Evolutionary conservation across 108 stramenopile species (phyloP).

Genomic region (Discostella stelligeroides): DNA sequence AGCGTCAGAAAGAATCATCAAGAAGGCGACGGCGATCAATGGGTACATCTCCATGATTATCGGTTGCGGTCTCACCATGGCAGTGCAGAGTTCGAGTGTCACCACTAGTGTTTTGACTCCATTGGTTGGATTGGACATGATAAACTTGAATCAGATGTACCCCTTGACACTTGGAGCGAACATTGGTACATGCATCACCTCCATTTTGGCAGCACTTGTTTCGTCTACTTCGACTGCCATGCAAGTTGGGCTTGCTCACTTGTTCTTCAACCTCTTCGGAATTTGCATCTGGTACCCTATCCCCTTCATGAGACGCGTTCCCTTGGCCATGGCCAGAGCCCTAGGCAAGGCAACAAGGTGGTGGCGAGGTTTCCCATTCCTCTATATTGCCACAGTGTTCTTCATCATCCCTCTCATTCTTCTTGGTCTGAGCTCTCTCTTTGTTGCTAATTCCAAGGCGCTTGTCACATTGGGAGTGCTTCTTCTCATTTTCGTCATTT

Average conservation of each 20-base stretch:
- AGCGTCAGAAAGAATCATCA: slow-evolving; percentile 2
- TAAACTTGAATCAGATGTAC: slow-evolving; percentile 75
- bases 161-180: slow-evolving; percentile 90
- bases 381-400: slow-evolving; percentile 78
- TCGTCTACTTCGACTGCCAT: slow-evolving; percentile 60
- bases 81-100: slow-evolving; percentile 83
- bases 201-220: slow-evolving; percentile 70
- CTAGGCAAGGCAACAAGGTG: slow-evolving; percentile 68
- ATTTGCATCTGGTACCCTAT: slow-evolving; percentile 86
- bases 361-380: slow-evolving; percentile 61
- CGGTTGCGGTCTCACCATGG: slow-evolving; percentile 78
- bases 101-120: slow-evolving; percentile 85
- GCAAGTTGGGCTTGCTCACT: slow-evolving; percentile 78
- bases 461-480: slow-evolving; percentile 70
- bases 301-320: slow-evolving; percentile 75
- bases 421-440: slow-evolving; percentile 64
- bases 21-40: slow-evolving; percentile 86
- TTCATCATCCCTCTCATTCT: slow-evolving; percentile 61
- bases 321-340: slow-evolving; percentile 59
- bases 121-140: slow-evolving; percentile 74
- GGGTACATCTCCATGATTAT: slow-evolving; percentile 80
- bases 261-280: slow-evolving; percentile 86
- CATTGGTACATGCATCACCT: slow-evolving; percentile 86
- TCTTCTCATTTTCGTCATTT: slow-evolving; percentile 51
- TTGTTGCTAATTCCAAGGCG: slow-evolving; percentile 59